Evolutionary conservation across 2,329 filamentous ascomycete species (phyloP).

Genomic region (Hymenoscyphus repandus): DNA sequence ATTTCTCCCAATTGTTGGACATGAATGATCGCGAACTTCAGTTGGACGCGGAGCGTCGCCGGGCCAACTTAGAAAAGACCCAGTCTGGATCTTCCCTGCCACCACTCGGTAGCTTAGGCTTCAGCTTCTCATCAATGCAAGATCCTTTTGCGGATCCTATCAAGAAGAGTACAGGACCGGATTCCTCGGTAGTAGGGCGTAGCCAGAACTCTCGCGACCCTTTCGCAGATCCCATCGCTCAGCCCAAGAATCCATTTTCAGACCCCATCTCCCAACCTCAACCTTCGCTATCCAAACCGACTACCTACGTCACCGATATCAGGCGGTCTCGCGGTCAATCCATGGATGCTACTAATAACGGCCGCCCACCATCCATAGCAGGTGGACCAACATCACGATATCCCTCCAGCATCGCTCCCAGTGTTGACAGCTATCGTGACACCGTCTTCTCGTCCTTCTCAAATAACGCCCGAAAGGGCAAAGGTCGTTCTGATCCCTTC

Average conservation of each 20-base stretch:
- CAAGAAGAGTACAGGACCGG: conserved; percentile 3
- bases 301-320: conserved; percentile 43
- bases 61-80: conserved; percentile 15
- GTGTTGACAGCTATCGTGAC: conserved; percentile 32
- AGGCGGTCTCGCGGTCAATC: conserved; percentile 46
- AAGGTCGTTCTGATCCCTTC: conserved; percentile 60
- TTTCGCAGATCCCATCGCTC: conserved; percentile 11
- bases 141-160: conserved; percentile 27
- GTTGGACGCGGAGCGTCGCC: conserved; percentile 22
- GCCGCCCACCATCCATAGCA: conserved; percentile 15
- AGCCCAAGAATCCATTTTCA: conserved; percentile 11
- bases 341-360: conserved; percentile 28
- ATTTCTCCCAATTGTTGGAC: conserved; percentile 26
- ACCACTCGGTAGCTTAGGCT: conserved; percentile 22
- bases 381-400: conserved; percentile 19
- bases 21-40: conserved; percentile 27
- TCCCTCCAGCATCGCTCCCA: conserved; percentile 26
- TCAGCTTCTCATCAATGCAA: conserved; percentile 22
- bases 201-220: conserved; percentile 2
- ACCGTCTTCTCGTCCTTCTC: conserved; percentile 36
- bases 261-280: conserved; percentile 24
- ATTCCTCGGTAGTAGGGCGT: not conserved
- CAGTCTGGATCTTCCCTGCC: conserved; percentile 13
- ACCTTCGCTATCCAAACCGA: conserved; percentile 28
- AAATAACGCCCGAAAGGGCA: conserved; percentile 44